Evolutionary conservation across 163 green algal genomes (phyloP), one percentile per base, ranked within the genome.

Genomic region (Scenedesmus sp.): DNA sequence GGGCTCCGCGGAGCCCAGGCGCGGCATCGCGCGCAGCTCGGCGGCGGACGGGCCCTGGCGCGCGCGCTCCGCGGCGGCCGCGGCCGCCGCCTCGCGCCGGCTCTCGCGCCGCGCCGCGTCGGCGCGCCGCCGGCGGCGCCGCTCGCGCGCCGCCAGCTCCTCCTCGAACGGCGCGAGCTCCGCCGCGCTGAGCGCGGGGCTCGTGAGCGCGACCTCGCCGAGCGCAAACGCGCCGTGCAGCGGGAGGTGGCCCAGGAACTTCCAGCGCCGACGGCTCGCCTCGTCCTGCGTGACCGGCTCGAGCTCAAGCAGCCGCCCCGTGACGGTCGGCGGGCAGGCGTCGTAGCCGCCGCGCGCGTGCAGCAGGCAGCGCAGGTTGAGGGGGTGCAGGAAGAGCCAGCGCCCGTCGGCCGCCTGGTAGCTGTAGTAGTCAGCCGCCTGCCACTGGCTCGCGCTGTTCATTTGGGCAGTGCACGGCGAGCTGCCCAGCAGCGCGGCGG

Each of bases 401-500:
- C 93, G 87, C 7, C 93, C 93, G 70, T 97, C 93, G 48, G 69
- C 77, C 22, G 84, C 84, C 75, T 95, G 91, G 80, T 93, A 95
- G 48, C 91, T 90, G 77, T 88, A 91, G 64, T 86, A 91, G 36
- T 90, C 82, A 17, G 63, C 70, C n/a, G 11, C 29, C 20, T 34
- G 20, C 4, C 24, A 34, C 36, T 47, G 44, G 39, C 33, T 57
- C 1, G 67, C 39, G 24, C 58, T 56, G 17, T 54, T 57, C 50
- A 60, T 64, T 36, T 11, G 6, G 28, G 53, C 45, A 54, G 51
- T 56, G 47, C n/a, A 33, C 17, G 24, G 63, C 39, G 28, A 62
- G 36, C 63, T 48, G 10, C 47, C 63, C 33, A 72, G 33, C 45
- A 48, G 26, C 45, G 5, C 9, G 15, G 60, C 31, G 24, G 44